A percentile compares a stretch with the other conserved stretches of the same genome.
phyloP scores from a whole-genome alignment of 1,284 basidiomycete genomes.

The Sanghuangporus weigelae region DNA sequence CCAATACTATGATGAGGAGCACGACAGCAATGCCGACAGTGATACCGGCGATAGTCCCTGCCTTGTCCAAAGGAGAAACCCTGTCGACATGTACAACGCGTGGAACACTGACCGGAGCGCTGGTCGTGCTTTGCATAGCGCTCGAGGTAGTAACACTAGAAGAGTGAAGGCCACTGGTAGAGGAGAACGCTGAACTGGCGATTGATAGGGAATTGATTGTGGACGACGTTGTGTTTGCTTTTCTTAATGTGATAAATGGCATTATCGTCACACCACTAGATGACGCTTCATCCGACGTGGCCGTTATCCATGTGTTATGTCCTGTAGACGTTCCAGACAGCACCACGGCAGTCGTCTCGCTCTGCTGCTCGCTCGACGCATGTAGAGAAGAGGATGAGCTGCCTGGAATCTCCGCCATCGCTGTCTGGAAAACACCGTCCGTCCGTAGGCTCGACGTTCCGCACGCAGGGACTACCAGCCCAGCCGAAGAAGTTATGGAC shows the following conservation, averaged over 20 bases:
- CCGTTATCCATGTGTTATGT: conserved; percentile 12
- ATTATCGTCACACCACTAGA: conserved; percentile 6
- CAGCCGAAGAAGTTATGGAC: too few species aligned
- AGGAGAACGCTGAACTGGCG: not conserved
- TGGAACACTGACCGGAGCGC: not conserved
- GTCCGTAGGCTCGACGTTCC: too few species aligned
- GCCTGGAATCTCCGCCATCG: too few species aligned
- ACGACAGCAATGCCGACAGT: not conserved
- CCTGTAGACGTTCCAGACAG: not conserved
- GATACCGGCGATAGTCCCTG: not conserved
- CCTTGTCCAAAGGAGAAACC: not conserved
- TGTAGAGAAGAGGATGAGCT: not conserved
- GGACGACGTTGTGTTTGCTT: not conserved
- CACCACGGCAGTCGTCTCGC: not conserved
- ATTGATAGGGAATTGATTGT: not conserved
- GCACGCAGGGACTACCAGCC: too few species aligned
- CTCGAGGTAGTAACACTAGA: not conserved
- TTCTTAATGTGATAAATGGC: not conserved
- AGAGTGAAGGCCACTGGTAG: not conserved
- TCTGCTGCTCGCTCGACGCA: not conserved
- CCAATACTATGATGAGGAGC: not conserved
- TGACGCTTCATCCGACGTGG: not conserved
- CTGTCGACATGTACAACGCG: not conserved
- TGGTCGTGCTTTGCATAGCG: not conserved
- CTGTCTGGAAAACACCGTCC: too few species aligned